Conservation (phyloP, 1,284 basidiomycete species). For the Pascua guehoae region DNA sequence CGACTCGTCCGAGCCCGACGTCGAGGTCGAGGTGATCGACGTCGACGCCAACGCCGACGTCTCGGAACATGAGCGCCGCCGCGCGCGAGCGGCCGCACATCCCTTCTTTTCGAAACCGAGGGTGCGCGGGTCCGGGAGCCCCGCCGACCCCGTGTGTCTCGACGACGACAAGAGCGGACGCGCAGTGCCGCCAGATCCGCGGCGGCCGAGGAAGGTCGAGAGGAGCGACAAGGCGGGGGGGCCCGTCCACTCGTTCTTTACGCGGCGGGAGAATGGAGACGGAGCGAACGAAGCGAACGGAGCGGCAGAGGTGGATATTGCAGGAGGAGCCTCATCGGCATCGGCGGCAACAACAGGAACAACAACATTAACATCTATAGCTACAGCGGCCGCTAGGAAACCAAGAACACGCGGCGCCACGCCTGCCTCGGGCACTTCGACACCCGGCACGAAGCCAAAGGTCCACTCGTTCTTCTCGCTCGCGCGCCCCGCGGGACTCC, state of each 20-base stretch:
- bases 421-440: not conserved
- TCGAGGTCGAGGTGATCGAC: not conserved
- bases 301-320: not conserved
- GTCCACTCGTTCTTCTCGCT: constrained; percentile 36
- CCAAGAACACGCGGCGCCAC: not conserved
- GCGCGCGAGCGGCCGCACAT: too few species aligned
- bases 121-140: too few species aligned
- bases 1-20: not conserved
- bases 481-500: constrained; percentile 4
- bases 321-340: not conserved
- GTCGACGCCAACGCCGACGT: not conserved
- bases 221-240: too few species aligned
- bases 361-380: not conserved
- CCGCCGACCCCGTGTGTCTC: constrained; percentile 2
- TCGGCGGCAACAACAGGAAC: not conserved
- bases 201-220: too few species aligned
- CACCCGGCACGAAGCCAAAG: constrained; percentile 11
- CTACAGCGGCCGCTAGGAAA: not conserved
- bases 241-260: too few species aligned
- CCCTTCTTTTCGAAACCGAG: too few species aligned
- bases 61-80: too few species aligned
- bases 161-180: constrained; percentile 13
- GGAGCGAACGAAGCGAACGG: not conserved
- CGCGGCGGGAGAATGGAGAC: not conserved
- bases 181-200: constrained; percentile 33